Conservation (phyloP, 352 stramenopile species). For the Albugo candida region DNA sequence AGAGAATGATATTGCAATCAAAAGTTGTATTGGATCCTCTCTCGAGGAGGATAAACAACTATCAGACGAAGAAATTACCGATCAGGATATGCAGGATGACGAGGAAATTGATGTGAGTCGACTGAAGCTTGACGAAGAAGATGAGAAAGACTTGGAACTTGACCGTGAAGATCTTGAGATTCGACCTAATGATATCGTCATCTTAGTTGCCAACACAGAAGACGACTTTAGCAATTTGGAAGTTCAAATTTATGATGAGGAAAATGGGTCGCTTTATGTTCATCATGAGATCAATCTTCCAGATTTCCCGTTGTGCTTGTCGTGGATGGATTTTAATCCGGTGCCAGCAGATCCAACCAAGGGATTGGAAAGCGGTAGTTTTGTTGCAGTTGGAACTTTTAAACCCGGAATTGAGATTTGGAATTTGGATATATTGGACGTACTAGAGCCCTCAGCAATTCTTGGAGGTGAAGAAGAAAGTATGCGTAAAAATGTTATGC, state of each 20-base stretch:
- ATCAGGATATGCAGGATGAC: constrained; percentile 26
- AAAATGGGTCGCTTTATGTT: constrained; percentile 94
- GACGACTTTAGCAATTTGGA: constrained; percentile 97
- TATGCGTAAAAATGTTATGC: constrained; percentile 55
- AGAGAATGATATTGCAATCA: constrained; percentile 62
- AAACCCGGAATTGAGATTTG: constrained; percentile 99
- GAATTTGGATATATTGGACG: constrained; percentile 98
- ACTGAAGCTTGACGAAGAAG: constrained; percentile 18
- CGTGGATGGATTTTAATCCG: constrained; percentile 87
- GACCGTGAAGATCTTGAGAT: constrained; percentile 90
- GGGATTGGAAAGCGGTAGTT: constrained; percentile 83
- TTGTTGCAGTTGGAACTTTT: constrained; percentile 98
- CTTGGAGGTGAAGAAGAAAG: constrained; percentile 86
- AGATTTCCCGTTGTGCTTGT: constrained; percentile 94
- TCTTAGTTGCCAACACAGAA: constrained; percentile 94
- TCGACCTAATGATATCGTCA: constrained; percentile 82
- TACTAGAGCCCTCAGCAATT: constrained; percentile 89
- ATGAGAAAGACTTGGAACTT: constrained; percentile 47
- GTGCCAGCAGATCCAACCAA: constrained; percentile 29
- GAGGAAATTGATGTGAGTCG: constrained; percentile 19
- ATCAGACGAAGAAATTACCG: constrained; percentile 13
- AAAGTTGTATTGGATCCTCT: constrained; percentile 41
- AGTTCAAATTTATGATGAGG: constrained; percentile 96
- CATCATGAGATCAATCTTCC: constrained; percentile 99
- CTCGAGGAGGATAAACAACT: constrained; percentile 22